Percentiles rank a stretch among this genome's conserved stretches.
These are phyloP conservation scores for Leptographium wingfieldii DNA, from an alignment of 2,329 filamentous ascomycete species.

Conservation along the genomic window DNA sequence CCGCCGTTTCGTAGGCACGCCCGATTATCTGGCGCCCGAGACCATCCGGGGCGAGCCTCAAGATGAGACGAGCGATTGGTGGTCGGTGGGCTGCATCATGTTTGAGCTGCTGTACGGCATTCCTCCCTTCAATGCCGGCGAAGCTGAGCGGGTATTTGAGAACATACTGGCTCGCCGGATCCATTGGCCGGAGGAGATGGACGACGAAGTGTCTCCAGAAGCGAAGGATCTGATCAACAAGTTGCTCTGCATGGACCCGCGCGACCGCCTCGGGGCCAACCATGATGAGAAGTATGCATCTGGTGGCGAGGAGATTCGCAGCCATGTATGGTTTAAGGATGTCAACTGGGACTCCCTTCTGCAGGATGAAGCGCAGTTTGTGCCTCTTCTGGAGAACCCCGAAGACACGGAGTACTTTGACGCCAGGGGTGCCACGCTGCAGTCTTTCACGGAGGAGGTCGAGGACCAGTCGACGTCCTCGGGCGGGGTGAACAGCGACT, in stretches of 20 bases:
- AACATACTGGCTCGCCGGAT: constrained; percentile 87
- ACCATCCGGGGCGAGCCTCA: constrained; percentile 92
- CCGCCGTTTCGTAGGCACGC: constrained; percentile 88
- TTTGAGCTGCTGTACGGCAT: constrained; percentile 93
- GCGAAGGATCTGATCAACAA: constrained; percentile 92
- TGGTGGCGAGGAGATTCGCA: constrained; percentile 84
- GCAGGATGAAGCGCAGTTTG: constrained; percentile 93
- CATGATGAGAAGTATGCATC: constrained; percentile 67
- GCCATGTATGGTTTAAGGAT: constrained; percentile 76
- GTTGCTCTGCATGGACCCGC: constrained; percentile 73
- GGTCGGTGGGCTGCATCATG: constrained; percentile 96
- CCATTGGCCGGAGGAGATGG: constrained; percentile 78
- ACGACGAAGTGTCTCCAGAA: constrained; percentile 69
- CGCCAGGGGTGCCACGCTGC: constrained; percentile 75
- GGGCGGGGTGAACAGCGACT: constrained; percentile 55
- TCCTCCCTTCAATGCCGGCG: constrained; percentile 82
- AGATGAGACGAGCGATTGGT: constrained; percentile 98
- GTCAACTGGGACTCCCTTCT: constrained; percentile 82
- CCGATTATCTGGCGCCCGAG: constrained; percentile 92
- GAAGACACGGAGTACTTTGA: constrained; percentile 99
- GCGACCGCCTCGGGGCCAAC: constrained; percentile 74
- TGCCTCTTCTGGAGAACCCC: constrained; percentile 81
- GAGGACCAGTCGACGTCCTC: constrained; percentile 76
- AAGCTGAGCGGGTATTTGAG: constrained; percentile 89
- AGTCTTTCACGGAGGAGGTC: constrained; percentile 86